Conservation (phyloP, 305 asterid genomes). For the Fraxinus baroniana region DNA sequence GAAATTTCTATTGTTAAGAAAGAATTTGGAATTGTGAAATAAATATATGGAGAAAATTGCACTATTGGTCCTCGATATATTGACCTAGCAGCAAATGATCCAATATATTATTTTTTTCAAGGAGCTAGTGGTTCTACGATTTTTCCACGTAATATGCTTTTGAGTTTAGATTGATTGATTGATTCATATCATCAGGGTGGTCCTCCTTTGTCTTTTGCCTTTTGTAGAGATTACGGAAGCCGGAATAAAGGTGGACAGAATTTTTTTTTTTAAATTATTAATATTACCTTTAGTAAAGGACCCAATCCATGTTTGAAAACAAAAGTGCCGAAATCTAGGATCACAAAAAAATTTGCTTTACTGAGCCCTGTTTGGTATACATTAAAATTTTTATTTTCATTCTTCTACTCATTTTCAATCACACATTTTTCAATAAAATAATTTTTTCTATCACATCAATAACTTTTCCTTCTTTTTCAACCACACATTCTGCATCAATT, state of each 20-base stretch:
- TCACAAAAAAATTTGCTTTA: no score
- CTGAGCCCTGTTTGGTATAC: no score
- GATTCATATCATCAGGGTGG: background rate
- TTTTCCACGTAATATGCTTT: background rate
- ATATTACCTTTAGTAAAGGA: background rate
- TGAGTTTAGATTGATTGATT: background rate
- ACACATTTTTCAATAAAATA: no score
- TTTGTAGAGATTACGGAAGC: background rate
- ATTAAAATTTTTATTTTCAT: no score
- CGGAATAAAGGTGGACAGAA: background rate
- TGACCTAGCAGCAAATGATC: background rate
- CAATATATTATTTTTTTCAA: background rate
- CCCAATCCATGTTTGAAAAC: no score
- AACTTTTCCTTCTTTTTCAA: no score
- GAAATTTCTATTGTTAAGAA: background rate
- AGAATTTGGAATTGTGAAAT: background rate
- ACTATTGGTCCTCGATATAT: background rate
- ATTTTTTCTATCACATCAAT: no score
- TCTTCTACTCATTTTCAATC: no score
- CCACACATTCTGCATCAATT: no score
- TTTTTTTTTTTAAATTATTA: no score
- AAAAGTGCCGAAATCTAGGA: no score
- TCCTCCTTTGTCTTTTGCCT: background rate
- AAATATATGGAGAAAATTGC: background rate
- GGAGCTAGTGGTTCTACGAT: background rate